Conservation (phyloP, 208 protist genomes). For the Willaertia magna region DNA sequence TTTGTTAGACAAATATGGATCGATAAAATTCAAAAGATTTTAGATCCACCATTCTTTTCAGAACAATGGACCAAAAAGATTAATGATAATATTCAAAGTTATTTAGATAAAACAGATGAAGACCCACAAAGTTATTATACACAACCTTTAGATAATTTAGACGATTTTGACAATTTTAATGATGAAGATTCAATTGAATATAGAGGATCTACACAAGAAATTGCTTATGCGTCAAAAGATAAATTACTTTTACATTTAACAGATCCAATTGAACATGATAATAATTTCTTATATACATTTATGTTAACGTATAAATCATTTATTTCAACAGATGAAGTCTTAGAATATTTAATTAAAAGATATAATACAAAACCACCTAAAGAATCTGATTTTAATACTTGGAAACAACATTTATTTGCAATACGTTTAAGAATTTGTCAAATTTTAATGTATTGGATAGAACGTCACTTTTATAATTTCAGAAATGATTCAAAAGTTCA, state of each 20-base stretch:
- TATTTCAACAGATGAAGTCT: neutral
- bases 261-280: neutral
- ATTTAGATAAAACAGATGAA: neutral
- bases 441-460: neutral
- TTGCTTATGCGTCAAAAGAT: neutral
- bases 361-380: neutral
- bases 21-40: neutral
- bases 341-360: neutral
- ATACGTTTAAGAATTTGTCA: neutral
- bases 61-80: neutral
- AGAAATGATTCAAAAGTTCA: neutral
- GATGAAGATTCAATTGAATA: neutral
- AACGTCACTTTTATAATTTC: conserved; percentile 1
- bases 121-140: neutral
- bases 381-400: neutral
- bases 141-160: neutral
- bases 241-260: neutral
- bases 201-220: neutral
- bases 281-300: neutral
- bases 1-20: neutral
- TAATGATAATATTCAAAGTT: neutral
- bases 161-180: too few species aligned
- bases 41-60: neutral
- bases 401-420: neutral
- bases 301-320: neutral